Evolutionary conservation across 306 rosid genomes (phyloP), one percentile per base, ranked within the genome.

Genomic region (Fragaria ananassa): DNA sequence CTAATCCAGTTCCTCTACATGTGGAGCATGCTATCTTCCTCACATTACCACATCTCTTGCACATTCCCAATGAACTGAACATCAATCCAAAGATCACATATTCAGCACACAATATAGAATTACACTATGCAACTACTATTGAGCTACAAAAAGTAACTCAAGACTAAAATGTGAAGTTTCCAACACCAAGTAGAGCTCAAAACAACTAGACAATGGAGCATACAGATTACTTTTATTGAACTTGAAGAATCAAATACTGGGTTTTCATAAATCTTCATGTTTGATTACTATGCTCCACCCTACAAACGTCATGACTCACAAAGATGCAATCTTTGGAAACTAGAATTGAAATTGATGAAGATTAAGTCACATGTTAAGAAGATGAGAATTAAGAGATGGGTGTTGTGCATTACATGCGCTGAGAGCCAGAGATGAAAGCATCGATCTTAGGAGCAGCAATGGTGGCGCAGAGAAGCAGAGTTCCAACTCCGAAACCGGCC

Each of bases 401-500:
- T 47, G 27, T 62, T 8, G 21, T 62, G 41, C 34, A 31, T 14
- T 61, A 93, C 97, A 88, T 90, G 84, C 97, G 93, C 74, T 90
- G 97, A 78, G 94, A 88, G 78, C 90, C 83, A 79, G 98, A 86
- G 84, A 93, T 90, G 81, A 93, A 85, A 62, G 91, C 88, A 51
- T 93, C 98, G 75, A 93, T 62, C 83, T 78, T 91, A 5, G 98
- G 91, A 65, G 98, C 98, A 62, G 91, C 87, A 86, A 91, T 34
- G 85, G 98, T 87, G 76, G 96, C 96, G 68, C 90, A 86, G 17
- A 93, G 77, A 25, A 93, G 97, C 10, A 91, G 81, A 60, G 88
- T 71, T 42, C 98, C 98, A 15, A 93, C 97, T 5, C 84, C 98
- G 0, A 91, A 84, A 21, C 97, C 98, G n/a, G 96, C 97, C 35